phyloP scores from a whole-genome alignment of 805 yeast species.

The Zygoascus bituminiphila region DNA sequence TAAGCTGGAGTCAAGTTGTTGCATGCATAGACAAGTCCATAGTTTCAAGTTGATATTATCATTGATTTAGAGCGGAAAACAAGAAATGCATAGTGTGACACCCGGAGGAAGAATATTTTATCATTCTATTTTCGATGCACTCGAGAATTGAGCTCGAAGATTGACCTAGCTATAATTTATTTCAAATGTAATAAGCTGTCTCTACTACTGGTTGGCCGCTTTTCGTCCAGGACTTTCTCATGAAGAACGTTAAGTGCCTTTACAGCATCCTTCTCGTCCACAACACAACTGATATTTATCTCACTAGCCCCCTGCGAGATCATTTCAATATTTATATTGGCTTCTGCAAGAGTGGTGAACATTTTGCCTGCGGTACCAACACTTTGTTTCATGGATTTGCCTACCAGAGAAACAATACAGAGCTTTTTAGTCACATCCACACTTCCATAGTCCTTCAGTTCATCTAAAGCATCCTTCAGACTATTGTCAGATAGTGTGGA shows the following conservation, averaged over 20 bases:
- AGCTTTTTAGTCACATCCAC: slow-evolving; percentile 83
- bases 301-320: slow-evolving; percentile 98
- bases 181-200: too few species aligned
- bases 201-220: too few species aligned
- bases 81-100: too few species aligned
- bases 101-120: too few species aligned
- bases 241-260: slow-evolving; percentile 85
- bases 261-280: slow-evolving; percentile 70
- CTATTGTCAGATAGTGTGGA: slow-evolving; percentile 53
- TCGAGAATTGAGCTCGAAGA: too few species aligned
- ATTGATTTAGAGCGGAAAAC: not conserved
- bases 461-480: slow-evolving; percentile 65
- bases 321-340: slow-evolving; percentile 92
- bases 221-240: slow-evolving; percentile 49
- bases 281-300: slow-evolving; percentile 92
- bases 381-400: slow-evolving; percentile 93
- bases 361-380: slow-evolving; percentile 96
- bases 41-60: not conserved
- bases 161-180: too few species aligned
- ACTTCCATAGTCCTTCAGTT: slow-evolving; percentile 70
- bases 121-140: too few species aligned
- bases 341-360: slow-evolving; percentile 91
- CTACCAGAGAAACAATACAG: slow-evolving; percentile 91
- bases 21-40: too few species aligned
- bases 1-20: too few species aligned